Base-by-base conservation (phyloP, 169 alveolate species). In the Eimeria acervulina region DNA sequence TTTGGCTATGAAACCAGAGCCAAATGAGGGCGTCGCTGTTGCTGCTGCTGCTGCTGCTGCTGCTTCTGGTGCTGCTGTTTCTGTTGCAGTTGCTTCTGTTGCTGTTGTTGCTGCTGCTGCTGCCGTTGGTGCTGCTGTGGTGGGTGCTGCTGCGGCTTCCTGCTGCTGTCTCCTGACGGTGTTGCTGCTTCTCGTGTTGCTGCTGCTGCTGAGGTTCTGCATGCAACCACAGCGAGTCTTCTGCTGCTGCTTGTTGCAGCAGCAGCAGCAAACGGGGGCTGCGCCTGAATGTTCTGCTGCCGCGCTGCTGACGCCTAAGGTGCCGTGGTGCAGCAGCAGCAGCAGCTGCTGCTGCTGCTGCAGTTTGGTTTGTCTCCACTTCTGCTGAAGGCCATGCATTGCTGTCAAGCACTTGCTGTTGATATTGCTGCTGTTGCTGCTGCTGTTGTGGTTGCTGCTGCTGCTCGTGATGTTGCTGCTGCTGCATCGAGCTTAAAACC, bases 1-100 rank as follows among this genome's bases (percentile, higher is more conserved):
- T 88, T 31, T 88, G 94, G 40, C 61, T 33, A 72, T 88, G 94
- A 63, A 63, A 88, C 94, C 94, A 88, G 31, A 55, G 94, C 94
- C 94, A 88, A 23, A 88, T 88, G 8, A 88, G 51, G 19, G 94
- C 83, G 47, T 88, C 94, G 1, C 85, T n/a, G 85, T 51, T 51
- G 59, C 15, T 51, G 59, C 15, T 51, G 59, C 2, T 51, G 59
- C 2, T 51, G 59, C 2, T 51, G 59, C 2, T 51, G 59, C 2
- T 51, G 59, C 15, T 51, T 5, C 12, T 47, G 55, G 5, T 47
- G 55, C 12, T 47, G 55, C 12, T 47, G 55, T 47, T 47, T 5
- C 12, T 33, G 85, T 23, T 74, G 85, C n/a, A 6, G 85, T 74
- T 74, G 85, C 47, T 74, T 42, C 47, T 74, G 47, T 3, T 74